Conservation (phyloP, 2,329 filamentous ascomycete species). For the Arthrobotrys conoides region DNA sequence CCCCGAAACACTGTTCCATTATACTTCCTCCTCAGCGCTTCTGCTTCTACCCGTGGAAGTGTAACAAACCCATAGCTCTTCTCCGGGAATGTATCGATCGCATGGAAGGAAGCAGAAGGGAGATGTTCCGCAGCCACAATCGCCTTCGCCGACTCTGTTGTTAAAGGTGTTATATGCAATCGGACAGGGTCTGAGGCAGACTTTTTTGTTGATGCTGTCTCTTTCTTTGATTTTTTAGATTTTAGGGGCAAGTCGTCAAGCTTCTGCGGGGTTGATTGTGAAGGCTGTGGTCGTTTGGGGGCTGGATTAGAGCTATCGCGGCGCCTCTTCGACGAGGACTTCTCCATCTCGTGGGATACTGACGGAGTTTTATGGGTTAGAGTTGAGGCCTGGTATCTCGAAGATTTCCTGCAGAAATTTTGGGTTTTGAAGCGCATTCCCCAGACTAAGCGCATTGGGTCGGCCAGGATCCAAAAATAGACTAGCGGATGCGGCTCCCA, state of each 20-base stretch:
- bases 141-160: constrained; percentile 78
- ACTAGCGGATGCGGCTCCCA: constrained; percentile 19
- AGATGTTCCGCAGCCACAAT: constrained; percentile 74
- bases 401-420: constrained; percentile 38
- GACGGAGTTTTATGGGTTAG: not conserved
- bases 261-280: constrained; percentile 22
- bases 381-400: constrained; percentile 14
- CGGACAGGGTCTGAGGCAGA: constrained; percentile 67
- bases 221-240: constrained; percentile 21
- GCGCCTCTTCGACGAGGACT: constrained; percentile 44
- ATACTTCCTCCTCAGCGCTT: constrained; percentile 91
- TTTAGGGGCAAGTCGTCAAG: not conserved
- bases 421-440: constrained; percentile 26
- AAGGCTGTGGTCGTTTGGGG: not conserved
- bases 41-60: constrained; percentile 82
- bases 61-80: constrained; percentile 91
- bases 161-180: constrained; percentile 91
- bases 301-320: constrained; percentile 21
- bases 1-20: constrained; percentile 89
- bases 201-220: not conserved
- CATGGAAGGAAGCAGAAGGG: constrained; percentile 88
- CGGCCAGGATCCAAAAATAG: constrained; percentile 38
- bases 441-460: constrained; percentile 35
- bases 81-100: constrained; percentile 88
- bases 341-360: constrained; percentile 33